Percentiles rank a stretch among this genome's conserved stretches.
phyloP scores from a whole-genome alignment of 768 basidiomycete species.

The Suillus lakei region DNA sequence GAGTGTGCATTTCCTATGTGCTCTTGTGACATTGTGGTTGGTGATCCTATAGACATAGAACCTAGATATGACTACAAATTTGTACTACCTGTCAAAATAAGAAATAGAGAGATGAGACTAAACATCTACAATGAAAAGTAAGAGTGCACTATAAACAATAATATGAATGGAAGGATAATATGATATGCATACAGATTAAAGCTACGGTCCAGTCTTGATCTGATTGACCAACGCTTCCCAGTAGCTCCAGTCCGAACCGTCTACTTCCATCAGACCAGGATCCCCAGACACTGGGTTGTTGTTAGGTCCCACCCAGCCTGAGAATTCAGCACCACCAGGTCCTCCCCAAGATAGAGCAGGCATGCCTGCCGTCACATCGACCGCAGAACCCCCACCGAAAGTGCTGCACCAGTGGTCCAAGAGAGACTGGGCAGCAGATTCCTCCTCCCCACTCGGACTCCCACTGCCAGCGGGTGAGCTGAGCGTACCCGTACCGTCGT shows the following conservation, averaged over 20 bases:
- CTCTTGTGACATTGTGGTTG: constrained; percentile 2
- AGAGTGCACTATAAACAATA: constrained; percentile 5
- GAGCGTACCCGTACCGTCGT: constrained; percentile 50
- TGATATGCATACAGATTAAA: constrained; percentile 21
- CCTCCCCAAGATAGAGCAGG: constrained; percentile 64
- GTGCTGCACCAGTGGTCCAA: constrained; percentile 87
- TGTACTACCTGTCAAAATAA: constrained; percentile 7
- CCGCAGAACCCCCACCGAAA: constrained; percentile 63
- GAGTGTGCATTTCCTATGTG: constrained; percentile 5
- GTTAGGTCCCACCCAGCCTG: constrained; percentile 61
- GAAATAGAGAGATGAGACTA: constrained; percentile 15
- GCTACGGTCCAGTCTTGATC: constrained; percentile 43
- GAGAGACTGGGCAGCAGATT: constrained; percentile 75
- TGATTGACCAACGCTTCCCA: constrained; percentile 80
- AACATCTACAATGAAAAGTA: constrained; percentile 9
- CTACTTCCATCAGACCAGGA: constrained; percentile 51
- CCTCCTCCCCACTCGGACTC: constrained; percentile 76
- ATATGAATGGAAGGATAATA: constrained; percentile 10
- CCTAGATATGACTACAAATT: neutral
- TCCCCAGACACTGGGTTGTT: constrained; percentile 42
- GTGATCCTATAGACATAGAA: neutral
- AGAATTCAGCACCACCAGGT: constrained; percentile 57
- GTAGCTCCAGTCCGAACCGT: constrained; percentile 76
- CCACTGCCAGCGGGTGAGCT: constrained; percentile 66
- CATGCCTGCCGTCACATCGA: constrained; percentile 53